Conservation (phyloP, 495 filamentous ascomycete species). For the Trichocladium uniseriatum region DNA sequence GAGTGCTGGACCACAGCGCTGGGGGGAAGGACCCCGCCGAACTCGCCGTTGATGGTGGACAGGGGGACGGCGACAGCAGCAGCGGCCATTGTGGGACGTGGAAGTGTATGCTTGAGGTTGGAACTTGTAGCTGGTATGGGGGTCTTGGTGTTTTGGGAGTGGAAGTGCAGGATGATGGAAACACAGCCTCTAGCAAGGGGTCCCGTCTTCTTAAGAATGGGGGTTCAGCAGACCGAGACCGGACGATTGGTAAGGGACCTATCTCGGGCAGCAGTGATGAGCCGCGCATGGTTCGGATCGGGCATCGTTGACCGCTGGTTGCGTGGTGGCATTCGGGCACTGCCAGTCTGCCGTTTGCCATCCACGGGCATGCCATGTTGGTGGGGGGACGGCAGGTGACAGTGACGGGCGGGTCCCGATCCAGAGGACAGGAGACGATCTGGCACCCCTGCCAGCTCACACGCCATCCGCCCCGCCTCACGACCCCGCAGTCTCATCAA, state of each 20-base stretch:
- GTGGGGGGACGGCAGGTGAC: neutral
- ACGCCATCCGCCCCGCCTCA: too few relatives aligned
- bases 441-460: too few relatives aligned
- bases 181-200: too few relatives aligned
- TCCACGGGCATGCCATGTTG: neutral
- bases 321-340: conserved; percentile 1
- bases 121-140: too few relatives aligned
- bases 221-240: neutral
- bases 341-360: too few relatives aligned
- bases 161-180: too few relatives aligned
- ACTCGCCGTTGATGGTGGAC: conserved; percentile 25
- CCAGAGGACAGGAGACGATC: too few relatives aligned
- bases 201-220: neutral
- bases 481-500: too few relatives aligned
- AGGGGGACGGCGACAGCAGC: conserved; percentile 27
- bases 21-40: conserved; percentile 35
- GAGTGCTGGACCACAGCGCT: conserved; percentile 33
- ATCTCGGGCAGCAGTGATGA: conserved; percentile 10
- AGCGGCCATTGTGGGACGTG: conserved; percentile 22
- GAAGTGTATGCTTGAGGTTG: too few relatives aligned
- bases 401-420: too few relatives aligned
- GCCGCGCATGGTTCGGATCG: conserved; percentile 1
- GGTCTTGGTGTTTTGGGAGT: neutral
- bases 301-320: conserved; percentile 18
- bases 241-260: neutral